Conservation (phyloP, 106 monocot genomes). For the Cymbidium sinense region DNA sequence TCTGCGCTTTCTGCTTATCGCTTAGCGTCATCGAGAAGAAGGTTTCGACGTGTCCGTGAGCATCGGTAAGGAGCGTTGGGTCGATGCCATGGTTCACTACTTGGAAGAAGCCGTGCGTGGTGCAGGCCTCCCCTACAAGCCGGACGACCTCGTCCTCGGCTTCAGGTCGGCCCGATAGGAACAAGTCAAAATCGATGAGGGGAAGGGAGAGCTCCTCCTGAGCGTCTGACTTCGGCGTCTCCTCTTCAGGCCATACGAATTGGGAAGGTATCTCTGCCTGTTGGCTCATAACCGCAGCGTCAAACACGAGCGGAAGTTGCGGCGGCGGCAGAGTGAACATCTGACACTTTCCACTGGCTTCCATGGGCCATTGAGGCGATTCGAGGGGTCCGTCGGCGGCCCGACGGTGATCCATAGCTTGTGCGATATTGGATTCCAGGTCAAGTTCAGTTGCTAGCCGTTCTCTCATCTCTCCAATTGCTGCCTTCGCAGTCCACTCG, state of each 20-base stretch:
- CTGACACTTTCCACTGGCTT: background rate
- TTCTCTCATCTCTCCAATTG: background rate
- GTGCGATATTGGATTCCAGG: background rate
- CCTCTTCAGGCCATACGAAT: conserved; percentile 68
- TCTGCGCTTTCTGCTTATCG: conserved; percentile 64
- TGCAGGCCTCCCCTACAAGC: conserved; percentile 48
- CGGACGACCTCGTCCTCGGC: conserved; percentile 13
- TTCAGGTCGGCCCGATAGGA: conserved; percentile 16
- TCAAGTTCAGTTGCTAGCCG: background rate
- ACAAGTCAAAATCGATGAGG: conserved; percentile 47
- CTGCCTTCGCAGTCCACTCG: background rate
- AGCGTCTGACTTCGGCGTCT: conserved; percentile 42
- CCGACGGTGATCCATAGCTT: background rate
- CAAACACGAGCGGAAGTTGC: conserved; percentile 19
- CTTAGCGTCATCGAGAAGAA: conserved; percentile 73
- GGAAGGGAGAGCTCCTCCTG: conserved; percentile 54
- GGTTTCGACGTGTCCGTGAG: conserved; percentile 40
- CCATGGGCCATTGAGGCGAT: background rate
- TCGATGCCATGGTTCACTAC: conserved; percentile 82
- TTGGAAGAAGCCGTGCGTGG: conserved; percentile 86
- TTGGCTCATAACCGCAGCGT: conserved; percentile 33
- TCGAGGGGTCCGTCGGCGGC: background rate
- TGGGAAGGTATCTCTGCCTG: conserved; percentile 41
- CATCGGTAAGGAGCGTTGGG: conserved; percentile 38
- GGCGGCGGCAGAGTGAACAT: background rate